Conservation (phyloP, 2,329 filamentous ascomycete genomes). For the Colletotrichum musae region DNA sequence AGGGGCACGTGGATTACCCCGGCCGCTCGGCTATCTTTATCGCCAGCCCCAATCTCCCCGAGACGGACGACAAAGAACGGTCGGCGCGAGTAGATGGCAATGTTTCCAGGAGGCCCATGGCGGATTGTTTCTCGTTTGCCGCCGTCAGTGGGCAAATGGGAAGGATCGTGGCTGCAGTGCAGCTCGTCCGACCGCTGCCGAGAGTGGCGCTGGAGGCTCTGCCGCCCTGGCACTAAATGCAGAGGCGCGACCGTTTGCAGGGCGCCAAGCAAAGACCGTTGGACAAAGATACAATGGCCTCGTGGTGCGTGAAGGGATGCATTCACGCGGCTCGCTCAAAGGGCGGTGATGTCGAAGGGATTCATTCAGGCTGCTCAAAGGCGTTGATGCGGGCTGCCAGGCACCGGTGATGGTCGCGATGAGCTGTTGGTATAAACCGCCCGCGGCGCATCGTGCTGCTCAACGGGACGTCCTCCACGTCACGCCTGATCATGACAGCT, state of each 20-base stretch:
- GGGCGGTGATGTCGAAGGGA: neutral
- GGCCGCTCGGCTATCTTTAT: constrained; percentile 40
- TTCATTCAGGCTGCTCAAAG: constrained; percentile 12
- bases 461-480: neutral
- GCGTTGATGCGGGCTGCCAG: neutral
- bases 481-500: neutral
- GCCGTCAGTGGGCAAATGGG: neutral
- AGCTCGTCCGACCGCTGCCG: constrained; percentile 17
- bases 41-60: constrained; percentile 30
- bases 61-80: constrained; percentile 30
- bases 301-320: neutral
- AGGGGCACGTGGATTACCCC: constrained; percentile 37
- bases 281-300: constrained; percentile 2
- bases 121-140: constrained; percentile 18
- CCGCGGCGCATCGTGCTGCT: neutral
- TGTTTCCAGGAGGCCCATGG: constrained; percentile 13
- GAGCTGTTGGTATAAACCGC: too few relatives aligned
- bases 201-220: neutral
- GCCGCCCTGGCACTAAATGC: neutral
- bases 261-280: constrained; percentile 32
- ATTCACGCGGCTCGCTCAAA: neutral
- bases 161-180: constrained; percentile 17
- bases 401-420: too few relatives aligned
- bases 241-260: constrained; percentile 14
- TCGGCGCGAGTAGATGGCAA: neutral